A percentile compares a stretch with the other conserved stretches of the same genome.
These are phyloP conservation scores for Cryptomeria japonica DNA, from an alignment of 75 land plant genomes.

Conservation along the genomic window DNA sequence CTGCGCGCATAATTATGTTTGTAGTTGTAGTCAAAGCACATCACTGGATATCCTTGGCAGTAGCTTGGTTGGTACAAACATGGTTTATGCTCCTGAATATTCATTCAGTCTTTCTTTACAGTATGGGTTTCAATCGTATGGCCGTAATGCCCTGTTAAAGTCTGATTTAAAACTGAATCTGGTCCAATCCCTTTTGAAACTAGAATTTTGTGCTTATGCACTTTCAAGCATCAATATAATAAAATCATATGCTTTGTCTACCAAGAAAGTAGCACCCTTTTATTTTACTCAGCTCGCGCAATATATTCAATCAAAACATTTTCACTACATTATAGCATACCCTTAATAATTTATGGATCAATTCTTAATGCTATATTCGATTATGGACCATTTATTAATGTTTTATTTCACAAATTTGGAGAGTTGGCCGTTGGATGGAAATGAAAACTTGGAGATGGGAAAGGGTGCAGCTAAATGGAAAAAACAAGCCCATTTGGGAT, in stretches of 20 bases:
- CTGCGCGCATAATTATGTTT: background rate
- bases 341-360: background rate
- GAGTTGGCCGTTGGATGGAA: background rate
- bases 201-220: background rate
- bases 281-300: background rate
- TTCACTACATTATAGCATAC: background rate
- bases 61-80: background rate
- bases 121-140: background rate
- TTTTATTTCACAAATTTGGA: background rate
- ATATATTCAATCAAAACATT: background rate
- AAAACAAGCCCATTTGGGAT: background rate
- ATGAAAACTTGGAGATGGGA: too few relatives aligned
- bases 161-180: too few relatives aligned
- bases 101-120: too few relatives aligned
- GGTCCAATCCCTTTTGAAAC: too few relatives aligned
- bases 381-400: background rate
- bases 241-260: background rate
- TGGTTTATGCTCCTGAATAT: too few relatives aligned
- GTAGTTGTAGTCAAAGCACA: background rate
- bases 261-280: background rate
- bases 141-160: background rate
- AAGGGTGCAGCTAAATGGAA: too few relatives aligned
- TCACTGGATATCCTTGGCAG: background rate
- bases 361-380: background rate
- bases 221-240: background rate